Conservation (phyloP, 768 basidiomycete species). For the Imleria badia region DNA sequence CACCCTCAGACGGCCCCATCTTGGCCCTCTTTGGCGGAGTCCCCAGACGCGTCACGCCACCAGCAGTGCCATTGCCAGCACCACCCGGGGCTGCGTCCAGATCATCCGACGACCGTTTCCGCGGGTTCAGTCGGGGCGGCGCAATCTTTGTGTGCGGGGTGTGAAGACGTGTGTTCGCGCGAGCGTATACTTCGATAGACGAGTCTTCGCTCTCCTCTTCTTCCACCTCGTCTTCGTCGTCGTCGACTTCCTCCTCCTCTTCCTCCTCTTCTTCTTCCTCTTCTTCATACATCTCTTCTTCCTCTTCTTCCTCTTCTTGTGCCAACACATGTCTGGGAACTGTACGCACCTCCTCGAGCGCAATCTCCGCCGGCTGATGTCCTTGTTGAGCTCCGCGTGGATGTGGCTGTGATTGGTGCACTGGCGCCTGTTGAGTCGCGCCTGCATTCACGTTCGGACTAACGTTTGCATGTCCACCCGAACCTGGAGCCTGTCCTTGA, state of each 20-base stretch:
- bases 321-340: conserved; percentile 19
- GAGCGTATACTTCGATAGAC: conserved; percentile 6
- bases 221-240: conserved; percentile 31
- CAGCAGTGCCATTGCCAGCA: not conserved
- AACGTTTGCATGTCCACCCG: not conserved
- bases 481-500: conserved; percentile 19
- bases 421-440: conserved; percentile 6
- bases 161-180: conserved; percentile 6
- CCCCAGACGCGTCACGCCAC: conserved; percentile 13
- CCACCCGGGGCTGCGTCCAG: conserved; percentile 21
- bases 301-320: conserved; percentile 35
- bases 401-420: conserved; percentile 1
- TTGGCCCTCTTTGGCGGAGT: conserved; percentile 46
- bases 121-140: conserved; percentile 20
- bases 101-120: conserved; percentile 40
- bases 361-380: conserved; percentile 21
- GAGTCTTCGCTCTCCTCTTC: conserved; percentile 33
- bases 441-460: not conserved
- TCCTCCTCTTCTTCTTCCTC: conserved; percentile 31
- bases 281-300: conserved; percentile 16
- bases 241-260: conserved; percentile 23
- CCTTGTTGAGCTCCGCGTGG: conserved; percentile 11
- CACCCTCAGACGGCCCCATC: conserved; percentile 9
- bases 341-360: conserved; percentile 24
- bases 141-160: conserved; percentile 13